Percentiles rank a stretch among this genome's conserved stretches.
Evolutionary conservation across 768 basidiomycete species (phyloP).

Genomic region (Boletellus ananas): DNA sequence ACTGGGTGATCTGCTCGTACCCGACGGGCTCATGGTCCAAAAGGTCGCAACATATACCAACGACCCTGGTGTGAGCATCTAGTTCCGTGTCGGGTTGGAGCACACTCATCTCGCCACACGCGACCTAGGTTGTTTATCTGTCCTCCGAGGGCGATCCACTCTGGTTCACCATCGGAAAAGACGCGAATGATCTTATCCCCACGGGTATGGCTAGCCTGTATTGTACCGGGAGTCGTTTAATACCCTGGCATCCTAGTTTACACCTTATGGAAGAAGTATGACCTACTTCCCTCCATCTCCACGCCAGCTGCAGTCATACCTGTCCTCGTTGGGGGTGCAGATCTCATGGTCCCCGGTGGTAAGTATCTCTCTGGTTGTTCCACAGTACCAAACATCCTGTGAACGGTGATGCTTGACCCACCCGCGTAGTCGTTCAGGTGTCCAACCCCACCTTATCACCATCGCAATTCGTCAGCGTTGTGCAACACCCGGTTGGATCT

Average conservation of each 20-base stretch:
- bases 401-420: not conserved
- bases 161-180: constrained; percentile 76
- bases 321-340: constrained; percentile 71
- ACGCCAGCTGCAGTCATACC: constrained; percentile 72
- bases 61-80: constrained; percentile 54
- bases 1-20: constrained; percentile 65
- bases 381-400: not conserved
- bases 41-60: constrained; percentile 65
- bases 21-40: constrained; percentile 64
- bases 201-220: constrained; percentile 38
- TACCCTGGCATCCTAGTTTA: constrained; percentile 43
- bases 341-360: constrained; percentile 89
- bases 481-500: constrained; percentile 41
- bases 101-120: not conserved
- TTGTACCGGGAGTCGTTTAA: not conserved
- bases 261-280: constrained; percentile 72
- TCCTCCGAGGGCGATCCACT: constrained; percentile 65
- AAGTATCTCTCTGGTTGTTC: constrained; percentile 22
- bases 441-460: constrained; percentile 37
- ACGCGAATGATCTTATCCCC: constrained; percentile 65
- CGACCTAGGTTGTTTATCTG: constrained; percentile 56
- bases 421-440: constrained; percentile 51
- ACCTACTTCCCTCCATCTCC: constrained; percentile 65
- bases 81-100: not conserved
- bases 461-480: constrained; percentile 60